Evolutionary conservation across 768 basidiomycete genomes (phyloP), one percentile per base, ranked within the genome.

Genomic region (Tephrocybe sp.): DNA sequence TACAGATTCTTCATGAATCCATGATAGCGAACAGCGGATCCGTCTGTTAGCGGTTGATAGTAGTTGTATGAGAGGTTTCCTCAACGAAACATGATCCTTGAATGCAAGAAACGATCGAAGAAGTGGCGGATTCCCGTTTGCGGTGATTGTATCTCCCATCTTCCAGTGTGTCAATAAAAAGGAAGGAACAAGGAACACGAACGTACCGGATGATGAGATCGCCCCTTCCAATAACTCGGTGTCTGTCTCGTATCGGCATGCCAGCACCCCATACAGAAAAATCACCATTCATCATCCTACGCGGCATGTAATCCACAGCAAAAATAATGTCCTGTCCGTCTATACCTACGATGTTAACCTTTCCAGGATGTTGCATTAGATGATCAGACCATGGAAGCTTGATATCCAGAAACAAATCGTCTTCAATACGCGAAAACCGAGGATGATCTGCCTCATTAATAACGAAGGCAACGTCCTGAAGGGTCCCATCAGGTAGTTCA

Each of bases 401-500:
- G 39, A 84, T 70, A 35, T 79, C 73, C 60, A 80, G 55, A 45
- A 80, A 65, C 20, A 88, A 67, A 57, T 86, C 81, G 53, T 85
- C 76, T 35, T 76, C 75, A 13, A 77, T 66, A 49, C 86, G 72
- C 13, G 71, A 67, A 61, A 87, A 87, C 31, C 76, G 72, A 39
- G 79, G 70, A 56, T 87, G 83, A 39, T 74, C 72, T 17, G 74
- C 66, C 60, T 85, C 79, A 57, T 84, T 80, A 26, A 87, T 69
- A 44, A 87, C 65, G 58, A 88, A 88, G 16, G 82, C 78, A 46
- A 88, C 75, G 48, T 87, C 84, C 57, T 88, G 85, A 45, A 77
- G 76, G 10, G 70, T 65, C 11, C 80, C 78, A 49, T 77, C 74
- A 53, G 72, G 70, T 49, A 77, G 71, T 58, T 88, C 83, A 66